Evolutionary conservation across 345 rosid species (phyloP).

Genomic region (Euclidium syriacum): DNA sequence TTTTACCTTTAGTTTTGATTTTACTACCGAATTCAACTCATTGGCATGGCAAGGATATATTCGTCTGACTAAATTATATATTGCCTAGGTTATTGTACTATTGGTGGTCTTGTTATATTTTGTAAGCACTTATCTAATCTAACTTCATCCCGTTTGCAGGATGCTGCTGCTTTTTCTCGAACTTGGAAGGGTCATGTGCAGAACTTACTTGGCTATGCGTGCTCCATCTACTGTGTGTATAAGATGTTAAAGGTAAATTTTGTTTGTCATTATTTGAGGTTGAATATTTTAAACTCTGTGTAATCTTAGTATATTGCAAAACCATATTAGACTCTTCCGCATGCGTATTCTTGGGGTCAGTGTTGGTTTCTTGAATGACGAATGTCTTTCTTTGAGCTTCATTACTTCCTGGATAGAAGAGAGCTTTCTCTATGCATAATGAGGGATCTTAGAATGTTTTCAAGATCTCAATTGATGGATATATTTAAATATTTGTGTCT

Average conservation of each 20-base stretch:
- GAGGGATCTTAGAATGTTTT: not conserved
- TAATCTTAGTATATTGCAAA: not conserved
- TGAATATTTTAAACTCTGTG: not conserved
- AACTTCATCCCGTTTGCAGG: conserved; percentile 43
- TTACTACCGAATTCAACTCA: not conserved
- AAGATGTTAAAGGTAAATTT: conserved; percentile 89
- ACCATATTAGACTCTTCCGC: not conserved
- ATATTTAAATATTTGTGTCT: not conserved
- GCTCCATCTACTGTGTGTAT: conserved; percentile 91
- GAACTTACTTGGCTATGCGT: conserved; percentile 95
- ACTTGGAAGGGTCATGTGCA: conserved; percentile 99
- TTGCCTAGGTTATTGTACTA: not conserved
- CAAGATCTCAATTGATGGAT: not conserved
- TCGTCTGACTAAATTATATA: not conserved
- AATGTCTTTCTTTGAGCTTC: not conserved
- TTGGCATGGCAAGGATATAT: conserved; percentile 4
- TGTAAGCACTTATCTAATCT: not conserved
- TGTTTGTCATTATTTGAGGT: conserved; percentile 1
- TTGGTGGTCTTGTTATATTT: not conserved
- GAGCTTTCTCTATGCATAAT: not conserved
- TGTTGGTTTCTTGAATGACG: not conserved
- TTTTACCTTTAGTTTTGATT: not conserved
- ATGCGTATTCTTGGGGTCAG: not conserved
- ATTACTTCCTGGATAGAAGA: not conserved
- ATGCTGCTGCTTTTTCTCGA: conserved; percentile 96